These are phyloP conservation scores for Ambrosiella cleistominuta DNA, from an alignment of 2,329 filamentous ascomycete genomes.

Conservation along the genomic window DNA sequence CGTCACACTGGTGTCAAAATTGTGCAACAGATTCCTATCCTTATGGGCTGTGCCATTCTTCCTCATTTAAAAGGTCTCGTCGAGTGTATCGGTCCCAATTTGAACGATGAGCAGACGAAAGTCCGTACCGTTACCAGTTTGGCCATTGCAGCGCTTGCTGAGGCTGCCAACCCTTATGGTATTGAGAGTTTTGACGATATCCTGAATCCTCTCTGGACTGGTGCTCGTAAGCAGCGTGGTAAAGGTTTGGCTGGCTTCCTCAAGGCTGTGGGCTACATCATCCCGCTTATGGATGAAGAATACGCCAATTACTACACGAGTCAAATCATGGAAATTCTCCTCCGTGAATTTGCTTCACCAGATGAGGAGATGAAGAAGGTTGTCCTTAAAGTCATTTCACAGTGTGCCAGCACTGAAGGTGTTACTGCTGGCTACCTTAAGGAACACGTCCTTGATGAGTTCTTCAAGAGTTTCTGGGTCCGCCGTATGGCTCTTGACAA, in stretches of 20 bases:
- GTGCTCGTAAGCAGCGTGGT: slow-evolving; percentile 85
- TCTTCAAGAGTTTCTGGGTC: slow-evolving; percentile 99
- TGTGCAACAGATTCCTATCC: slow-evolving; percentile 92
- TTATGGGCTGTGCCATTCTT: slow-evolving; percentile 94
- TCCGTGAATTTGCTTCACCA: slow-evolving; percentile 88
- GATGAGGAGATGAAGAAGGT: slow-evolving; percentile 99
- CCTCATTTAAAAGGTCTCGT: slow-evolving; percentile 92
- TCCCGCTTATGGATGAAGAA: slow-evolving; percentile 97
- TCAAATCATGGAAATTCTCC: slow-evolving; percentile 96
- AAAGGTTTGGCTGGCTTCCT: slow-evolving; percentile 91
- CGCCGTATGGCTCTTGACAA: slow-evolving; percentile 92
- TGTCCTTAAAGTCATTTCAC: slow-evolving; percentile 89
- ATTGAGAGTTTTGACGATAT: slow-evolving; percentile 99
- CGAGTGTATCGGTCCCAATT: slow-evolving; percentile 86
- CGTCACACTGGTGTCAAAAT: slow-evolving; percentile 98
- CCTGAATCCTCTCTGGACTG: slow-evolving; percentile 90
- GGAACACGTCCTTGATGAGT: slow-evolving; percentile 84
- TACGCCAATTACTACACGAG: slow-evolving; percentile 98
- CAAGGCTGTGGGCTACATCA: slow-evolving; percentile 95
- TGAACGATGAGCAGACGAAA: slow-evolving; percentile 96
- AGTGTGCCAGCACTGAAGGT: slow-evolving; percentile 85
- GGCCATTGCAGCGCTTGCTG: slow-evolving; percentile 83
- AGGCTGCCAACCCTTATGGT: slow-evolving; percentile 94
- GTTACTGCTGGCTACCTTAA: slow-evolving; percentile 91
- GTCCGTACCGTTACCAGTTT: slow-evolving; percentile 90